Percentiles rank a stretch among this genome's conserved stretches.
Conservation (phyloP, 2,329 filamentous ascomycete genomes). For the Pezicula rhizophila region DNA sequence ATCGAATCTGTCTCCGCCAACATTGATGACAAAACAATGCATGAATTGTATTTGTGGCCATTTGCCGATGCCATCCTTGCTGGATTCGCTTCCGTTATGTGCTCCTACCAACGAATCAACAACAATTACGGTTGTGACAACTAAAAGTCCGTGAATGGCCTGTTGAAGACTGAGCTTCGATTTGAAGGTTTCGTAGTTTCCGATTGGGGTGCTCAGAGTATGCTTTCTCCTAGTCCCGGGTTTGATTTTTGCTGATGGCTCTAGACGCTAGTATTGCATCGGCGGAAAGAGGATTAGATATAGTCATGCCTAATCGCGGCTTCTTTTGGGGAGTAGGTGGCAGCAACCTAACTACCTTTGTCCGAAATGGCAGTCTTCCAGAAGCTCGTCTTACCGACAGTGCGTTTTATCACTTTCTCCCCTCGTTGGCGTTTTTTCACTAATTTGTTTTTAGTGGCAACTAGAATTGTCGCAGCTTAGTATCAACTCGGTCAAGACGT, state of each 20-base stretch:
- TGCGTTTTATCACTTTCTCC: too few relatives aligned
- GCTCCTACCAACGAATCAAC: constrained; percentile 68
- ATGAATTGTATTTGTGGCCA: constrained; percentile 77
- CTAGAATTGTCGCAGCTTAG: constrained; percentile 47
- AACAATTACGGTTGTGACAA: constrained; percentile 64
- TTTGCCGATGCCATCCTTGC: constrained; percentile 71
- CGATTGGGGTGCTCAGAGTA: constrained; percentile 71
- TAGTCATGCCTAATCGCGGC: constrained; percentile 25
- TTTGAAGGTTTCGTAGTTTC: constrained; percentile 80
- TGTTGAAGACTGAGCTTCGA: constrained; percentile 76
- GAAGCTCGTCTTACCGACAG: constrained; percentile 52
- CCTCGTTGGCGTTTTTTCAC: too few relatives aligned
- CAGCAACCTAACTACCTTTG: constrained; percentile 42
- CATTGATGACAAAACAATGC: constrained; percentile 65
- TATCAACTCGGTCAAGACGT: constrained; percentile 54
- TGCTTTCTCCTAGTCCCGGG: not conserved
- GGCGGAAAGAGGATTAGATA: constrained; percentile 76
- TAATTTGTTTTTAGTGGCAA: too few relatives aligned
- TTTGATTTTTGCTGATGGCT: not conserved
- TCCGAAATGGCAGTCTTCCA: constrained; percentile 54
- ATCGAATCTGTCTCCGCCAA: constrained; percentile 65
- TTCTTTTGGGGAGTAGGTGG: constrained; percentile 5
- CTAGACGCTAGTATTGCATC: too few relatives aligned
- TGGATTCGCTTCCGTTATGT: constrained; percentile 74
- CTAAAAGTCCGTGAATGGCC: constrained; percentile 68